Conservation (phyloP, 1,139 yeast species). For the Sugiyamaella pinicola region DNA sequence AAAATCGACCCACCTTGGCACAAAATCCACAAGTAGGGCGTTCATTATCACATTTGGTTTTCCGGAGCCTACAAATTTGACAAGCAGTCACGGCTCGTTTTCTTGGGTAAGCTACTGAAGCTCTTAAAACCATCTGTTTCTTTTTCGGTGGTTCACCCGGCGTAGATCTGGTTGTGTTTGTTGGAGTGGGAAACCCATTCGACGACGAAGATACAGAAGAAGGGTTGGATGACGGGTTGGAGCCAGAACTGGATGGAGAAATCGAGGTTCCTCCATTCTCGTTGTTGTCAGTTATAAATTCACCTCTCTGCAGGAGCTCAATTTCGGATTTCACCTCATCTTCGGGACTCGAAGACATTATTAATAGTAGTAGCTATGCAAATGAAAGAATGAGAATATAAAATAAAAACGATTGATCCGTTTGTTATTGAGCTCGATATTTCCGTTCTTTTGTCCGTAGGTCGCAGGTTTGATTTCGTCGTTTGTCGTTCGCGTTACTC, state of each 20-base stretch:
- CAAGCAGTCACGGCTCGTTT: conserved; percentile 28
- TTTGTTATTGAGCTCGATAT: too few relatives aligned
- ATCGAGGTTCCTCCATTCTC: neutral
- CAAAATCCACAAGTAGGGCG: conserved; percentile 30
- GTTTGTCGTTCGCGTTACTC: too few relatives aligned
- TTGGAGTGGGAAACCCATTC: conserved; percentile 10
- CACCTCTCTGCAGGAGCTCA: conserved; percentile 2
- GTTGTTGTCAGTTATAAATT: too few relatives aligned
- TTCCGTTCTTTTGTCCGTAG: neutral
- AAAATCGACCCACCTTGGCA: conserved; percentile 23
- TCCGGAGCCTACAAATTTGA: conserved; percentile 27
- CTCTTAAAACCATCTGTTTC: conserved; percentile 15
- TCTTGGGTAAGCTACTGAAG: conserved; percentile 21
- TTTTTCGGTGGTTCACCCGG: conserved; percentile 11
- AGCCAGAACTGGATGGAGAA: conserved; percentile 2
- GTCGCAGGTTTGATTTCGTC: neutral
- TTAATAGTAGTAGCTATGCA: neutral
- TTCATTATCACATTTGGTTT: conserved; percentile 28
- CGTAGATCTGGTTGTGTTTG: neutral
- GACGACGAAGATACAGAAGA: neutral
- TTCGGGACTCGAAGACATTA: conserved; percentile 15
- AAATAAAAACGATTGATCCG: neutral
- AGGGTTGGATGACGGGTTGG: neutral
- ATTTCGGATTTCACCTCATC: conserved; percentile 8
- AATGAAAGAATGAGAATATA: neutral